Evolutionary conservation across 176 grass and related monocot genomes (phyloP).

Genomic region (Cenchrus purpureus): DNA sequence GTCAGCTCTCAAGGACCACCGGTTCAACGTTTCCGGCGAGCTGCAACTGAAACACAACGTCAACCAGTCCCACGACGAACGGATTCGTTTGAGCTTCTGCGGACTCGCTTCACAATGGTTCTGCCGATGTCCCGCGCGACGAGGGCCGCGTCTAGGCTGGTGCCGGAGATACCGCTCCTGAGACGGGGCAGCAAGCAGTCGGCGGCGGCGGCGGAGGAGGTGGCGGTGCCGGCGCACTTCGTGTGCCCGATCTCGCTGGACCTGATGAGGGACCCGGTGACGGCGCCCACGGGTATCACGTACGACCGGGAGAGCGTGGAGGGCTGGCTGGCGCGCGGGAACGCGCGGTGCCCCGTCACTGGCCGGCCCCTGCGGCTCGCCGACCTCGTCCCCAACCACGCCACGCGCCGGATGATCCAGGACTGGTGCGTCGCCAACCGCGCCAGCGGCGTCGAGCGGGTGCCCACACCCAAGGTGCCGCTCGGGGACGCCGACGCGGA

Average conservation of each 20-base stretch:
- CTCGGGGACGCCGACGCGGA: slow-evolving; percentile 41
- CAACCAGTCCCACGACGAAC: not conserved
- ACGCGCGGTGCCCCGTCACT: slow-evolving; percentile 70
- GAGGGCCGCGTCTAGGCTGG: slow-evolving; percentile 39
- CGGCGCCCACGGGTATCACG: slow-evolving; percentile 78
- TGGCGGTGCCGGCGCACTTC: slow-evolving; percentile 57
- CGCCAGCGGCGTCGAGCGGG: slow-evolving; percentile 50
- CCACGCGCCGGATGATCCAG: slow-evolving; percentile 78
- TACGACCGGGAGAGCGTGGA: slow-evolving; percentile 82
- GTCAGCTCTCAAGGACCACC: not conserved
- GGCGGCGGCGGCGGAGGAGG: not conserved
- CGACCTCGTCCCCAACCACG: slow-evolving; percentile 81
- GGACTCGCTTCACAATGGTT: slow-evolving; percentile 18
- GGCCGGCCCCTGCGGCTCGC: slow-evolving; percentile 34
- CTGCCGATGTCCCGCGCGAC: slow-evolving; percentile 38
- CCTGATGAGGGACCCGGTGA: slow-evolving; percentile 83
- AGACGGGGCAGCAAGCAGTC: slow-evolving; percentile 12
- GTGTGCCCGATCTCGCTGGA: slow-evolving; percentile 93
- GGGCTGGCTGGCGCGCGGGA: slow-evolving; percentile 64
- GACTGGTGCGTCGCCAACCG: slow-evolving; percentile 82
- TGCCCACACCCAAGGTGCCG: slow-evolving; percentile 74
- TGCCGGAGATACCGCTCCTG: slow-evolving; percentile 43
- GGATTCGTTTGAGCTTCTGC: not conserved
- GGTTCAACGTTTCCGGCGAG: not conserved
- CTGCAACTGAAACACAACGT: not conserved